phyloP scores from a whole-genome alignment of 441 rosid species.

The Erodium moschatum region DNA sequence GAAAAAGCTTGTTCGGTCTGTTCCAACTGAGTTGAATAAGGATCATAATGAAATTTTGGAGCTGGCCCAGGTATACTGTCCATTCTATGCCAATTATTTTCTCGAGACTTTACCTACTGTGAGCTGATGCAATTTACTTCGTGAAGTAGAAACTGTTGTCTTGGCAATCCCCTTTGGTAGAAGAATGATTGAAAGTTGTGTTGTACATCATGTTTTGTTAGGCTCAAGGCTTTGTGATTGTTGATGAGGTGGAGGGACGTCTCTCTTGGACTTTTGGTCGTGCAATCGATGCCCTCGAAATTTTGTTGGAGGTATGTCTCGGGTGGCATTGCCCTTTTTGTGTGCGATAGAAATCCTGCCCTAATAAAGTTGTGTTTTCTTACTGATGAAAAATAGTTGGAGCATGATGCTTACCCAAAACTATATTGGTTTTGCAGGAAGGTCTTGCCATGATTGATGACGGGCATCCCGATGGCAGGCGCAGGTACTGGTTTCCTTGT shows the following conservation, averaged over 20 bases:
- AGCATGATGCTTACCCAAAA: not conserved
- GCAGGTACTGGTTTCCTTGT: constrained; percentile 82
- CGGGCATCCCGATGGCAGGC: constrained; percentile 66
- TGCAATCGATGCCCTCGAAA: constrained; percentile 67
- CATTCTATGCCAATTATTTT: too few species aligned
- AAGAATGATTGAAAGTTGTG: not conserved
- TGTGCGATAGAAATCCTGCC: not conserved
- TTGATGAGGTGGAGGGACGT: constrained; percentile 61
- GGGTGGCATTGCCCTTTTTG: not conserved
- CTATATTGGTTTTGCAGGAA: constrained; percentile 41
- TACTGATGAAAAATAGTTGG: too few species aligned
- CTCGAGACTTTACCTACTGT: too few species aligned
- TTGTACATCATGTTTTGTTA: constrained; percentile 20
- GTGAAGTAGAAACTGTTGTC: too few species aligned
- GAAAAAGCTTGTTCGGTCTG: constrained; percentile 79
- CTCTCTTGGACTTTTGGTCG: constrained; percentile 82
- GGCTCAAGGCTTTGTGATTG: constrained; percentile 84
- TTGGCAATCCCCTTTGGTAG: too few species aligned
- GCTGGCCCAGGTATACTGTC: constrained; percentile 55
- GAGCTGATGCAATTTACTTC: too few species aligned
- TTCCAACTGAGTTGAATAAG: constrained; percentile 83
- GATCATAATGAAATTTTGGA: constrained; percentile 86
- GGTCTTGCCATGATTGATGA: constrained; percentile 87
- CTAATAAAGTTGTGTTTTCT: too few species aligned
- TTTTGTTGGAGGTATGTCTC: constrained; percentile 52